Evolutionary conservation across 768 basidiomycete species (phyloP).

Genomic region (Astraeus odoratus): DNA sequence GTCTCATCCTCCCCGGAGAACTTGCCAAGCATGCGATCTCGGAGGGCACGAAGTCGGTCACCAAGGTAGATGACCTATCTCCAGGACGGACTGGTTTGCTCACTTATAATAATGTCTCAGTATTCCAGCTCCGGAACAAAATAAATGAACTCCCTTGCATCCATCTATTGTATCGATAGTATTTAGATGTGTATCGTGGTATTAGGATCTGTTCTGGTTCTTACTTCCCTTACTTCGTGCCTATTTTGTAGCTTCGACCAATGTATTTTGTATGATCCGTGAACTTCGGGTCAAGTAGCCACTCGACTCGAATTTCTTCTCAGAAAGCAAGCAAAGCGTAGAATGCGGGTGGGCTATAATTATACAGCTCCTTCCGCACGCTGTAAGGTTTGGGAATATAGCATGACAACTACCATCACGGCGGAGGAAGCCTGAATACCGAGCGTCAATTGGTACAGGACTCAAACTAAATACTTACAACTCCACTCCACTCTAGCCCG

Average conservation of each 20-base stretch:
- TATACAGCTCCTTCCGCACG: too few relatives aligned
- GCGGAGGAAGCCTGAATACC: too few relatives aligned
- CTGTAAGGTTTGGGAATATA: too few relatives aligned
- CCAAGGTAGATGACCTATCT: slow-evolving; percentile 46
- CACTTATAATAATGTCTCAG: slow-evolving; percentile 39
- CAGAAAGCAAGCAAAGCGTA: too few relatives aligned
- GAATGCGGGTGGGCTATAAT: too few relatives aligned
- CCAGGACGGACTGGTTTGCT: background rate
- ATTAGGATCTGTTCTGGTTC: too few relatives aligned
- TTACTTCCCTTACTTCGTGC: slow-evolving; percentile 7
- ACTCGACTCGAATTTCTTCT: too few relatives aligned
- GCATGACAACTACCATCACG: too few relatives aligned
- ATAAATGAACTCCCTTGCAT: slow-evolving; percentile 28
- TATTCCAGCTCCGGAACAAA: slow-evolving; percentile 71
- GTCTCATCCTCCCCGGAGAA: slow-evolving; percentile 94
- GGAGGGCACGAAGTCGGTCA: slow-evolving; percentile 91
- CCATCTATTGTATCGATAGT: slow-evolving; percentile 21
- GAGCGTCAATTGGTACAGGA: too few relatives aligned
- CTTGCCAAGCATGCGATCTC: slow-evolving; percentile 71
- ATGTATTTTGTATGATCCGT: background rate
- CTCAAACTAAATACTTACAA: too few relatives aligned
- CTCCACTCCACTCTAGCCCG: too few relatives aligned
- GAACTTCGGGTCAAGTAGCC: background rate
- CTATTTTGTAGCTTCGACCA: background rate
- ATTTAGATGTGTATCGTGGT: slow-evolving; percentile 13